Percentiles rank a stretch among this genome's conserved stretches.
These are phyloP conservation scores for Echinosophora koreensis DNA, from an alignment of 306 rosid genomes.

Conservation along the genomic window DNA sequence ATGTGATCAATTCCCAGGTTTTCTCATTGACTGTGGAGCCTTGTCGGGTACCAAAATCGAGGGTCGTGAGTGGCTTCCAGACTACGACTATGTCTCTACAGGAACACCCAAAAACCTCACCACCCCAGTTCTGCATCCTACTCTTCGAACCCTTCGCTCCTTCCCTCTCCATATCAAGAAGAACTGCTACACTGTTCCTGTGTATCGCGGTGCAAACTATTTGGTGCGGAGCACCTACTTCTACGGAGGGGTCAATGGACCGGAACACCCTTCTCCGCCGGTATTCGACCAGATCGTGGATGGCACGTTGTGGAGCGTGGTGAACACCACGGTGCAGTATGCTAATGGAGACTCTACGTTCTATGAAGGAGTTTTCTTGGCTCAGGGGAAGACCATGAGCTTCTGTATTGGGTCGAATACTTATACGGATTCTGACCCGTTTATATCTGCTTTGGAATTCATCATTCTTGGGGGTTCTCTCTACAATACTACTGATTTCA, in stretches of 20 bases:
- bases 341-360: constrained; percentile 48
- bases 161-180: constrained; percentile 62
- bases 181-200: constrained; percentile 70
- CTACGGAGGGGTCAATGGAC: constrained; percentile 76
- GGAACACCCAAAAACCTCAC: constrained; percentile 63
- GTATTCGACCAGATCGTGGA: constrained; percentile 92
- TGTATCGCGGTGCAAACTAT: constrained; percentile 65
- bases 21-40: constrained; percentile 72
- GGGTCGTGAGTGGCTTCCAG: constrained; percentile 70
- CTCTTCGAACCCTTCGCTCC: constrained; percentile 70
- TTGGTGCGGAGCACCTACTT: constrained; percentile 76
- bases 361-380: constrained; percentile 79
- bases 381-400: constrained; percentile 67
- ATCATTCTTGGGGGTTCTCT: constrained; percentile 62
- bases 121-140: constrained; percentile 41
- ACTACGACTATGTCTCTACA: constrained; percentile 50
- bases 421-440: constrained; percentile 86
- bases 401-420: constrained; percentile 77
- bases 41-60: constrained; percentile 36
- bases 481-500: constrained; percentile 81
- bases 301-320: constrained; percentile 82
- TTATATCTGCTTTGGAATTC: constrained; percentile 82
- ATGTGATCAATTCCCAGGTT: constrained; percentile 39
- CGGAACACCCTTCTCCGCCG: constrained; percentile 63
- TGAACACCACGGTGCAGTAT: constrained; percentile 79